These are phyloP conservation scores for Halenospora varia DNA, from an alignment of 495 filamentous ascomycete genomes.

Conservation along the genomic window DNA sequence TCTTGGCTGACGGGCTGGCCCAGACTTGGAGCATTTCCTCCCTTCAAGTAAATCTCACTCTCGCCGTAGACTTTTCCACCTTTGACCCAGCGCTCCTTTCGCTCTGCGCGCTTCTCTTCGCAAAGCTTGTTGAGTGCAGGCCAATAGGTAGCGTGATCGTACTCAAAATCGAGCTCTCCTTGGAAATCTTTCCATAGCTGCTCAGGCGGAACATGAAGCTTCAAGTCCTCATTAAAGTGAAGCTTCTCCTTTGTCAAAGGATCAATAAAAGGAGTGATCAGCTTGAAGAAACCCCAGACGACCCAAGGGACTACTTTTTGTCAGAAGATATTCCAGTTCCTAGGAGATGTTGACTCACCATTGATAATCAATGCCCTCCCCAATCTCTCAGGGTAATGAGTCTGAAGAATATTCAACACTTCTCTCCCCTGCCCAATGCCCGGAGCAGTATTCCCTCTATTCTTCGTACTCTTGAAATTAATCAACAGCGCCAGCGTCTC, in stretches of 20 bases:
- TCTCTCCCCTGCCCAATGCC: slow-evolving; percentile 71
- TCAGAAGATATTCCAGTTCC: slow-evolving; percentile 1
- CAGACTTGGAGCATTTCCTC: slow-evolving; percentile 20
- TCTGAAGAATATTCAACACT: slow-evolving; percentile 82
- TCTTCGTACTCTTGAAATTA: slow-evolving; percentile 71
- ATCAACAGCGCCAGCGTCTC: slow-evolving; percentile 83
- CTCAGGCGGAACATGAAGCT: slow-evolving; percentile 66
- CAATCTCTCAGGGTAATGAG: slow-evolving; percentile 91
- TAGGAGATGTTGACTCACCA: slow-evolving; percentile 43
- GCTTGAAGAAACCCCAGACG: slow-evolving; percentile 86
- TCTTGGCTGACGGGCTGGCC: background rate
- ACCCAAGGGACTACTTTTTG: slow-evolving; percentile 72
- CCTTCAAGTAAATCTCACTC: slow-evolving; percentile 72
- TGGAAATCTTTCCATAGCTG: slow-evolving; percentile 69
- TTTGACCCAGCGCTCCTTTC: slow-evolving; percentile 67
- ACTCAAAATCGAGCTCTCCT: slow-evolving; percentile 71
- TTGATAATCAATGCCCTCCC: slow-evolving; percentile 85
- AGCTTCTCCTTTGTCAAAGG: slow-evolving; percentile 87
- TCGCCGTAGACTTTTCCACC: slow-evolving; percentile 79
- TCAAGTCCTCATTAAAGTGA: slow-evolving; percentile 88
- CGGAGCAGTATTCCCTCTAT: slow-evolving; percentile 70
- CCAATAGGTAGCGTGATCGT: slow-evolving; percentile 88
- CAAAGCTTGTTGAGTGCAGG: slow-evolving; percentile 70
- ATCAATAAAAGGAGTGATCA: slow-evolving; percentile 95
- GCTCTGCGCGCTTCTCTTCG: slow-evolving; percentile 51